Conservation (phyloP, 2,329 filamentous ascomycete genomes). For the Biscogniauxia sp. region DNA sequence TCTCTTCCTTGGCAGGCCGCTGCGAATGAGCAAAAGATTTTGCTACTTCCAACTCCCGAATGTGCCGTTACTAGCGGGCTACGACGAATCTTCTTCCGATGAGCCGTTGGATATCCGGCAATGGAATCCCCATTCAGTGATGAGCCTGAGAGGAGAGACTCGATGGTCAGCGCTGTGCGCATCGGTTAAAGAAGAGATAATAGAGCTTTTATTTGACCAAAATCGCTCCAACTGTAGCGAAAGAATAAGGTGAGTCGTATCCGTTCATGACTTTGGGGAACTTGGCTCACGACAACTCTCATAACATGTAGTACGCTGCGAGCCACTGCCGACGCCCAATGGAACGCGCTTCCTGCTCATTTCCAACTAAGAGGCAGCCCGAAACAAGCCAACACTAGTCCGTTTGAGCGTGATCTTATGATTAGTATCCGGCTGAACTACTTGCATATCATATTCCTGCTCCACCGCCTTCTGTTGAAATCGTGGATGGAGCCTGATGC, state of each 20-base stretch:
- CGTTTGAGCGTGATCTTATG: conserved; percentile 32
- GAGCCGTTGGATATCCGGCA: conserved; percentile 4
- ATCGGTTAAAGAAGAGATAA: conserved; percentile 32
- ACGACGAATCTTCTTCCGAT: conserved; percentile 6
- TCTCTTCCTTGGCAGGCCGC: conserved; percentile 49
- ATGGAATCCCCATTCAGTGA: conserved; percentile 3
- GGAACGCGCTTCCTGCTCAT: conserved; percentile 3
- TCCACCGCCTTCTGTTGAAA: conserved; percentile 24
- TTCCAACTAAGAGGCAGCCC: conserved; percentile 20
- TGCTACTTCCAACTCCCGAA: conserved; percentile 37
- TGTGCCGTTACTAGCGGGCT: conserved; percentile 8
- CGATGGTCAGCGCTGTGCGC: conserved; percentile 33
- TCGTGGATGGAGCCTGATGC: conserved; percentile 23
- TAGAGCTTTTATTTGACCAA: conserved; percentile 28
- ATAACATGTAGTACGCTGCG: conserved; percentile 14
- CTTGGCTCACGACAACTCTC: too few relatives aligned
- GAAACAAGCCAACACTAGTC: conserved; percentile 14
- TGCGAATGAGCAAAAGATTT: conserved; percentile 42
- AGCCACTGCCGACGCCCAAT: conserved; percentile 19
- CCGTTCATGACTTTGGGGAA: too few relatives aligned
- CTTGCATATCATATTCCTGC: conserved; percentile 33
- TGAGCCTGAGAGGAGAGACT: conserved; percentile 15
- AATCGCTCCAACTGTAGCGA: conserved; percentile 8
- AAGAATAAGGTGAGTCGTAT: too few relatives aligned
- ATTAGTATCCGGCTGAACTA: conserved; percentile 32